Conservation (phyloP, 768 basidiomycete species). For the Lentinula boryana region DNA sequence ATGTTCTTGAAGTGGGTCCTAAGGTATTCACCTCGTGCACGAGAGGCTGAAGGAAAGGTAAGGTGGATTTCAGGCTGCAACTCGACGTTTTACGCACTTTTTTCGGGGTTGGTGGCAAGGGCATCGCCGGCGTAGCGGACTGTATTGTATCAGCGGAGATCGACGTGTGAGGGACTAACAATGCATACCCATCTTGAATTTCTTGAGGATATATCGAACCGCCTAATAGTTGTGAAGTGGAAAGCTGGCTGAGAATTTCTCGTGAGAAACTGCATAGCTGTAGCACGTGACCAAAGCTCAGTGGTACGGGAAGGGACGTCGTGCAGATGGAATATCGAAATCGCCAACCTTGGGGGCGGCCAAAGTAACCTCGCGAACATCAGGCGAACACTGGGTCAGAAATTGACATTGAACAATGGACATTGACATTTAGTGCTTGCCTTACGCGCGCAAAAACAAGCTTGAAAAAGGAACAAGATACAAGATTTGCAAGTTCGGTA, state of each 20-base stretch:
- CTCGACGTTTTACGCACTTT: conserved; percentile 54
- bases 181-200: conserved; percentile 51
- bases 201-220: conserved; percentile 1
- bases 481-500: no score
- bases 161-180: conserved; percentile 14
- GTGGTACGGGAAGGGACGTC: no score
- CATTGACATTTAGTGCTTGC: no score
- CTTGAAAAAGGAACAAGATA: no score
- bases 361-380: no score
- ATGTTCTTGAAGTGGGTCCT: conserved; percentile 99
- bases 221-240: background rate
- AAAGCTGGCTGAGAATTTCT: background rate
- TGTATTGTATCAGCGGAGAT: conserved; percentile 23
- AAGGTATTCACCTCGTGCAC: conserved; percentile 93
- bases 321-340: no score
- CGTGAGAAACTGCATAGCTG: background rate
- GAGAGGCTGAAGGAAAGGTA: conserved; percentile 56
- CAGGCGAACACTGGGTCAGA: no score
- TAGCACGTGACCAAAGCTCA: background rate
- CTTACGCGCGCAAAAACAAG: no score
- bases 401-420: no score
- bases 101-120: conserved; percentile 89
- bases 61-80: background rate
- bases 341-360: no score
- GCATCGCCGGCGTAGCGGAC: conserved; percentile 93